Conservation (phyloP, 805 yeast species). For the Metschnikowia hibisci region DNA sequence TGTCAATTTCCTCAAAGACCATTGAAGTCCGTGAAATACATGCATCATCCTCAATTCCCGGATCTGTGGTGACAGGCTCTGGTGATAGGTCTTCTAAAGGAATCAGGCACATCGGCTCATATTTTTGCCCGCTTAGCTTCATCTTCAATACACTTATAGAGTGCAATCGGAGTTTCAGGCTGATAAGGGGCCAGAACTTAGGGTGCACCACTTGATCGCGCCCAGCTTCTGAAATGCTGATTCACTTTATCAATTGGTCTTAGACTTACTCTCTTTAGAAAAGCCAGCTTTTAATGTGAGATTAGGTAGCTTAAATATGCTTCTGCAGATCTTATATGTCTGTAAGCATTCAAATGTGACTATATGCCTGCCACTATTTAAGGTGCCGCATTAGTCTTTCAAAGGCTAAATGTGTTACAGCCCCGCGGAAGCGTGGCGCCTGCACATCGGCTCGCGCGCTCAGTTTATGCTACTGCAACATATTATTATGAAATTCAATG, state of each 20-base stretch:
- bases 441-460: not conserved
- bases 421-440: not conserved
- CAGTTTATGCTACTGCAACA: not conserved
- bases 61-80: not conserved
- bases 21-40: constrained; percentile 20
- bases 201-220: no score
- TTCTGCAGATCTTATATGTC: no score
- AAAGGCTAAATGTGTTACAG: constrained; percentile 1
- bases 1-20: constrained; percentile 29
- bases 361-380: no score
- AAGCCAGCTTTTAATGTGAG: no score
- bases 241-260: no score
- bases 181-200: no score
- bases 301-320: no score
- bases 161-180: not conserved
- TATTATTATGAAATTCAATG: not conserved
- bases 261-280: no score
- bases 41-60: not conserved
- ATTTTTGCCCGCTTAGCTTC: not conserved
- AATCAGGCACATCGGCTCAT: constrained; percentile 6
- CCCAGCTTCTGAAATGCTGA: no score
- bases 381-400: constrained; percentile 3
- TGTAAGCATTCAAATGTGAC: no score
- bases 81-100: constrained; percentile 8
- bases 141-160: not conserved